Conservation (phyloP, 192 early-diverging fungal species). For the Umbelopsis sp. region DNA sequence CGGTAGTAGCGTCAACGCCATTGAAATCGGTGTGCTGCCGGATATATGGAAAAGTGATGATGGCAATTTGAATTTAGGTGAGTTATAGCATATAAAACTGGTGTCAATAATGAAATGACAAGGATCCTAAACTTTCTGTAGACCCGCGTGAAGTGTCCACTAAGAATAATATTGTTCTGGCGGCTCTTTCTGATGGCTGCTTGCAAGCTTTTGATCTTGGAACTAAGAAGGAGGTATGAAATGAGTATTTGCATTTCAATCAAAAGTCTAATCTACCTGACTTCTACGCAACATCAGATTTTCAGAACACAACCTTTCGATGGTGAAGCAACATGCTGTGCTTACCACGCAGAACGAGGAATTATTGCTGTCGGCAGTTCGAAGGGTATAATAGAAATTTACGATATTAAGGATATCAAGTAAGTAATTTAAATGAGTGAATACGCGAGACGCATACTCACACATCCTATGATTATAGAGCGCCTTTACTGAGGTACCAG, state of each 20-base stretch:
- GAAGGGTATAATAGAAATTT: slow-evolving; percentile 49
- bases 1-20: slow-evolving; percentile 35
- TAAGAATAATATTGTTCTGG: slow-evolving; percentile 44
- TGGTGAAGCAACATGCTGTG: slow-evolving; percentile 33
- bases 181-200: slow-evolving; percentile 39
- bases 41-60: not conserved
- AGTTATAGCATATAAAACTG: too few species aligned
- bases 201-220: slow-evolving; percentile 49
- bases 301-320: slow-evolving; percentile 39
- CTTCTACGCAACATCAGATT: slow-evolving; percentile 26
- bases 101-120: too few species aligned
- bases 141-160: slow-evolving; percentile 51
- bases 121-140: not conserved
- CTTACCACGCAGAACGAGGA: slow-evolving; percentile 36
- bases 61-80: too few species aligned
- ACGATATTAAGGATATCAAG: slow-evolving; percentile 43
- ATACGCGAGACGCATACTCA: not conserved
- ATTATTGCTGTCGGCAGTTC: slow-evolving; percentile 41
- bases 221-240: slow-evolving; percentile 48
- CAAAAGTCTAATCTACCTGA: not conserved
- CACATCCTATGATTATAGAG: not conserved
- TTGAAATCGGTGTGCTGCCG: slow-evolving; percentile 29
- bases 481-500: slow-evolving; percentile 11
- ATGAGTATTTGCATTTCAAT: not conserved
- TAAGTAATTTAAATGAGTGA: slow-evolving; percentile 15